These are phyloP conservation scores for Fraxinus latifolia DNA, from an alignment of 305 asterid genomes.

Conservation along the genomic window DNA sequence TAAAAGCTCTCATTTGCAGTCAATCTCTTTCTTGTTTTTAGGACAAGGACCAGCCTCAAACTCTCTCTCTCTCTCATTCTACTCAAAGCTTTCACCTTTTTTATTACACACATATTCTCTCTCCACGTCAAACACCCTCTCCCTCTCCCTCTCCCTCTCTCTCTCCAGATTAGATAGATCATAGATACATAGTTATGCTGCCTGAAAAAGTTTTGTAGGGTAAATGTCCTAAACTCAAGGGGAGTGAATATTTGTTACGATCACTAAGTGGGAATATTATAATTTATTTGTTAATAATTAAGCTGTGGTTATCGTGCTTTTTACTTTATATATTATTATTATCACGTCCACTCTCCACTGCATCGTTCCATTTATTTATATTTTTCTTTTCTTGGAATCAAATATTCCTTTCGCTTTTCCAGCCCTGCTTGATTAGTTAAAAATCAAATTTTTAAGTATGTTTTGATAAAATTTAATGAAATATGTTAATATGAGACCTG, in stretches of 20 bases:
- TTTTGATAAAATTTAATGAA: no score
- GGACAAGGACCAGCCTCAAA: neutral
- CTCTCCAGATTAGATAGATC: neutral
- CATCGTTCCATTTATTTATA: neutral
- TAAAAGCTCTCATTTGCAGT: neutral
- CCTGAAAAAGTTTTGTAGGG: neutral
- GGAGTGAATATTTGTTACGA: neutral
- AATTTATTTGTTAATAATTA: neutral
- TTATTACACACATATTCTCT: neutral
- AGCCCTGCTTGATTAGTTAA: neutral
- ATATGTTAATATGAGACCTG: no score
- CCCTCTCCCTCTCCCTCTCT: neutral
- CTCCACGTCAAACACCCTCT: neutral
- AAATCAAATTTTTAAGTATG: no score
- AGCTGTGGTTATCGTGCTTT: neutral
- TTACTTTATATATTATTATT: neutral
- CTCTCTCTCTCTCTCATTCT: neutral
- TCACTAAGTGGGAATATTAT: neutral
- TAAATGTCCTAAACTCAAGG: neutral
- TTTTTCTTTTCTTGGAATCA: neutral
- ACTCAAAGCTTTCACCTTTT: neutral
- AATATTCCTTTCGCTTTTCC: neutral
- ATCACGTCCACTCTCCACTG: neutral
- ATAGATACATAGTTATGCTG: neutral
- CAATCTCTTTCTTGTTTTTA: neutral